A percentile compares a stretch with the other conserved stretches of the same genome.
phyloP scores from a whole-genome alignment of 176 grass and related monocot genomes.

The Triticum turgidum region DNA sequence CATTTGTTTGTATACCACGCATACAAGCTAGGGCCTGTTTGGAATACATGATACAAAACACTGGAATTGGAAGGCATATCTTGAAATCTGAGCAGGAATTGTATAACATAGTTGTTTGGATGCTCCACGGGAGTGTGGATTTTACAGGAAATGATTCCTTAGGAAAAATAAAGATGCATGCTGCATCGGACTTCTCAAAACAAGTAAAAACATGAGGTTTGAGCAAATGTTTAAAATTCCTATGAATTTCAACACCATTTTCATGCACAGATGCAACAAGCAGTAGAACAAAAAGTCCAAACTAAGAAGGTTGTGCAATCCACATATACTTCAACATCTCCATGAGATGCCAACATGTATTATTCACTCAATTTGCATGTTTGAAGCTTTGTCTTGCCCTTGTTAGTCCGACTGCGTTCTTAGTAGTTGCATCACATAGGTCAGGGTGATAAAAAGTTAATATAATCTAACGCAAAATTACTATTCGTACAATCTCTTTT shows the following conservation, averaged over 20 bases:
- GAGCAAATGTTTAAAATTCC: background rate
- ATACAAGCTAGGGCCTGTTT: background rate
- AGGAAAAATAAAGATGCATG: background rate
- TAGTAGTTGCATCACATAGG: background rate
- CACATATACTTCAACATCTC: background rate
- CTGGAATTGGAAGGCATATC: background rate
- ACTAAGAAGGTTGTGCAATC: no score
- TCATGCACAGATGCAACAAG: no score
- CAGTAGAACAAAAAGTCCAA: no score
- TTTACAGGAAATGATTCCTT: background rate
- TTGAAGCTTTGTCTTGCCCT: slow-evolving; percentile 4
- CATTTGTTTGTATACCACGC: background rate
- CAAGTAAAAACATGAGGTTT: background rate
- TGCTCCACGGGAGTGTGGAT: background rate
- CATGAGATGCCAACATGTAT: background rate
- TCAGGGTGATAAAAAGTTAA: background rate
- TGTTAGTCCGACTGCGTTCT: background rate
- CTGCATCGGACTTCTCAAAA: background rate
- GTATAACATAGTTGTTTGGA: background rate
- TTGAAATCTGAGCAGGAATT: background rate
- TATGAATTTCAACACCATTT: no score
- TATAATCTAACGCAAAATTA: background rate
- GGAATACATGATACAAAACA: background rate
- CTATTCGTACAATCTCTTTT: background rate
- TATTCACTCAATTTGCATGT: background rate